Base-by-base conservation (phyloP, 75 land plant genomes). In the Pinus albicaulis region DNA sequence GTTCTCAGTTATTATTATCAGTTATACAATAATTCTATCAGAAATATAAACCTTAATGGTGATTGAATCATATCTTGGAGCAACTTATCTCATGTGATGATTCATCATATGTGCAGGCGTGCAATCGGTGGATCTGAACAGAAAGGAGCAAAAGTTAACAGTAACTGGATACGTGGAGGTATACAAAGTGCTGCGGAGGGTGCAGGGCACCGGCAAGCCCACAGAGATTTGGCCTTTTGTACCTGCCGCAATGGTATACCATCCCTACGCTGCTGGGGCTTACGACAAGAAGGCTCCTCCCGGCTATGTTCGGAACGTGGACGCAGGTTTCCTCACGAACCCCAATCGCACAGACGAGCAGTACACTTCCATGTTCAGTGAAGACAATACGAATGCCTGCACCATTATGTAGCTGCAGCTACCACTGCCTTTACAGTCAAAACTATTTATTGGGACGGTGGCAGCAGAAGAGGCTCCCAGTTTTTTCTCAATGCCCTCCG, bases 201-300 rank as follows among this genome's bases (percentile, higher is more conserved):
- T 88, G 58, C 36, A 78, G 20, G 77, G 84, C 53, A 86, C 93
- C 11, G 90, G 93, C 13, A 91, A 88, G 86, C 56, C 22, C 74
- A 85, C 84, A 36, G 93, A 88, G 85, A 65, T 85, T 59, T 90
- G 90, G 92, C 92, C 92, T 1, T 90, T 85, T 74, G 79, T 88
- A n/a, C 92, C 92, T n/a, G 85, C 81, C 65, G 82, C 87, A 57
- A 72, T 81, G 2, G 90, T 83, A 12, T 73, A 56, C 15, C 83
- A 85, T 58, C 92, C 90, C 1, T 90, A 85, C 64, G 92, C 84
- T 12, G 76, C 80, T 2, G 84, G 82, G 1, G 81, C 74, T 7
- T 90, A 90, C 26, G 92, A 90, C 52, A 87, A 81, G 81, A 90
- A 82, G 74, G 92, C 92, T 34, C 92, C 92, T 8, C 61, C 85